Base-by-base conservation (phyloP, 1,139 yeast genomes). In the Candida albicans region DNA sequence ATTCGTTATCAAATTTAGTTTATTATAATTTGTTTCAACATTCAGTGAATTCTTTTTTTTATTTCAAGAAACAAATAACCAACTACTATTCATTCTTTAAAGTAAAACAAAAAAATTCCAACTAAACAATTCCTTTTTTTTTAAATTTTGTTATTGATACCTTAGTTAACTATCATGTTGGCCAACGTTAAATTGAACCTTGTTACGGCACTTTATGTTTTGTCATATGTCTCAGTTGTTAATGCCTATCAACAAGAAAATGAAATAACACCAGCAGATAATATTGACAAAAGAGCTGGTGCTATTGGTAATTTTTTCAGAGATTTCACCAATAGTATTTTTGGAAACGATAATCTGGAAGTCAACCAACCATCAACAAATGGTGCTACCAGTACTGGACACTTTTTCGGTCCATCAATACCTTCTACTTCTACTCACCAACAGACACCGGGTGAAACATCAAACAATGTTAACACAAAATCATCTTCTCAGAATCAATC, bases 11-110 rank as follows among this genome's bases (percentile, higher is more conserved):
- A n/a, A n/a, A n/a, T n/a, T n/a, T n/a, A n/a, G n/a, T n/a, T n/a
- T n/a, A n/a, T n/a, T n/a, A 18, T 18, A 18, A 18, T 18, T 18
- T 18, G 22, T 18, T 18, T 18, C 22, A 18, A 18, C 22, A 18
- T 18, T 18, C 22, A 18, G 3, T 18, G 22, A 18, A 18, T 18
- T 18, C 5, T 18, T 18, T 18, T 18, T 18, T 18, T 18, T 18
- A 5, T 18, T 18, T 18, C 22, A 18, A 18, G 22, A 18, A 18
- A 27, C n/a, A 27, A 7, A 27, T n/a, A 30, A 45, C 50, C 50
- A 47, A 45, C 48, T 47, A 43, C 35, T 27, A 38, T 43, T 45
- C 48, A 36, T 47, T 44, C 50, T 22, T 45, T 44, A 12, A 29
- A 33, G 13, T 33, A 12, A 8, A 27, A 4, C 29, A 27, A 27